Percentiles rank a stretch among this genome's conserved stretches.
phyloP scores from a whole-genome alignment of 179 eudicot species.

The Beta corolliflora region DNA sequence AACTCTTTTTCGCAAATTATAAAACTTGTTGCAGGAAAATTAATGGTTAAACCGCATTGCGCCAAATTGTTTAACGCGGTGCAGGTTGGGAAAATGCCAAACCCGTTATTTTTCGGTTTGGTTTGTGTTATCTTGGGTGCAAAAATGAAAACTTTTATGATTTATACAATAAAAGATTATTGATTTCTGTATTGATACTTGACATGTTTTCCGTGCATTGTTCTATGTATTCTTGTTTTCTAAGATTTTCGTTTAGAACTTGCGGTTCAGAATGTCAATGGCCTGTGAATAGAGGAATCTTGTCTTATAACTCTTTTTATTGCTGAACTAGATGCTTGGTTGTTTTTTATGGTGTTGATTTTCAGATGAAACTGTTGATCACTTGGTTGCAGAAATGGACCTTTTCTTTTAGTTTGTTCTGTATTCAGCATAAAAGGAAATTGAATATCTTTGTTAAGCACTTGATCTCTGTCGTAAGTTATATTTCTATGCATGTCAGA shows the following conservation, averaged over 20 bases:
- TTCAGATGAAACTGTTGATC: not conserved
- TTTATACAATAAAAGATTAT: too few relatives aligned
- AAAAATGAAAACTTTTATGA: not conserved
- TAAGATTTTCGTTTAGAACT: not conserved
- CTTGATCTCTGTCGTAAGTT: too few relatives aligned
- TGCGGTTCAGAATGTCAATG: not conserved
- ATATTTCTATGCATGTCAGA: not conserved
- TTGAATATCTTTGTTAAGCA: not conserved
- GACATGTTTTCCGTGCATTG: not conserved
- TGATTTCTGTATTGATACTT: not conserved
- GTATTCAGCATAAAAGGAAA: not conserved
- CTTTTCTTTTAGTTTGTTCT: not conserved
- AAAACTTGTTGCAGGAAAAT: too few relatives aligned
- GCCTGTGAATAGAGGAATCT: not conserved
- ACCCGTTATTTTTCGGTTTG: too few relatives aligned
- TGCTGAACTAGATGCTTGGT: not conserved
- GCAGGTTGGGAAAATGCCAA: too few relatives aligned
- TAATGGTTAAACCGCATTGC: too few relatives aligned
- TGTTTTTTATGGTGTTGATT: not conserved
- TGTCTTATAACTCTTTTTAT: not conserved
- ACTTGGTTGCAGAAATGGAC: not conserved
- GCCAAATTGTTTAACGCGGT: too few relatives aligned
- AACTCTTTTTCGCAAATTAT: too few relatives aligned
- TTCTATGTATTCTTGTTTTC: not conserved
- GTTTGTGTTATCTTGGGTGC: not conserved